Conservation (phyloP, 345 rosid species). For the Boechera divaricarpa region DNA sequence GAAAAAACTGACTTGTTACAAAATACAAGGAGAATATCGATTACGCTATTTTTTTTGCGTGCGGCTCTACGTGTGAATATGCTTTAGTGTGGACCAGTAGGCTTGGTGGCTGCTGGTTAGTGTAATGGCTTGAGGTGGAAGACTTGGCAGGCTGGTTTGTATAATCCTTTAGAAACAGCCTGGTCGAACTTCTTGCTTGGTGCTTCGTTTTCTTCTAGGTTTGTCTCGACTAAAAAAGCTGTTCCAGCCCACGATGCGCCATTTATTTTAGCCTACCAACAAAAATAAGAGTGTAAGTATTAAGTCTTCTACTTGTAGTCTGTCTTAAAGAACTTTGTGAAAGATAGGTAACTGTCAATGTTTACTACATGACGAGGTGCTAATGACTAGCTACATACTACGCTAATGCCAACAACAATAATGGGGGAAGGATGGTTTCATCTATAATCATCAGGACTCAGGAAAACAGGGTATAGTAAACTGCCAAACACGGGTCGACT, state of each 20-base stretch:
- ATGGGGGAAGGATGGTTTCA: neutral
- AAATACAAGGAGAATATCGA: slow-evolving; percentile 42
- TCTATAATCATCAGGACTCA: neutral
- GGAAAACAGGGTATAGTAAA: slow-evolving; percentile 15
- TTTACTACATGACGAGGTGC: slow-evolving; percentile 13
- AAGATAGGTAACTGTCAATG: neutral
- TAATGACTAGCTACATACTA: neutral
- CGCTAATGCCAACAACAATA: neutral
- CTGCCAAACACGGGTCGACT: slow-evolving; percentile 96
- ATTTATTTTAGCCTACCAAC: slow-evolving; percentile 65
- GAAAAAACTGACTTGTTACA: slow-evolving; percentile 43
- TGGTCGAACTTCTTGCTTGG: slow-evolving; percentile 69
- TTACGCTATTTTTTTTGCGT: slow-evolving; percentile 31
- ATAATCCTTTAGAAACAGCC: slow-evolving; percentile 64
- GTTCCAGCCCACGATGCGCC: slow-evolving; percentile 76
- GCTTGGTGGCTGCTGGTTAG: slow-evolving; percentile 41
- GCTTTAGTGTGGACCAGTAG: slow-evolving; percentile 30
- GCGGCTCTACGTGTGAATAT: slow-evolving; percentile 45
- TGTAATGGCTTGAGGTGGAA: slow-evolving; percentile 84
- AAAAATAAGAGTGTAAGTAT: neutral
- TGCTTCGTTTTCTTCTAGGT: slow-evolving; percentile 68
- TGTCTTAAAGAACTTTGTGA: slow-evolving; percentile 14
- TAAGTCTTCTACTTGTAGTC: slow-evolving; percentile 7
- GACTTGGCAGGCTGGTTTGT: slow-evolving; percentile 80
- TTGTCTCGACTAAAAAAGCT: slow-evolving; percentile 65